phyloP scores from a whole-genome alignment of 2,329 filamentous ascomycete species.

The Colletotrichum trifolii region DNA sequence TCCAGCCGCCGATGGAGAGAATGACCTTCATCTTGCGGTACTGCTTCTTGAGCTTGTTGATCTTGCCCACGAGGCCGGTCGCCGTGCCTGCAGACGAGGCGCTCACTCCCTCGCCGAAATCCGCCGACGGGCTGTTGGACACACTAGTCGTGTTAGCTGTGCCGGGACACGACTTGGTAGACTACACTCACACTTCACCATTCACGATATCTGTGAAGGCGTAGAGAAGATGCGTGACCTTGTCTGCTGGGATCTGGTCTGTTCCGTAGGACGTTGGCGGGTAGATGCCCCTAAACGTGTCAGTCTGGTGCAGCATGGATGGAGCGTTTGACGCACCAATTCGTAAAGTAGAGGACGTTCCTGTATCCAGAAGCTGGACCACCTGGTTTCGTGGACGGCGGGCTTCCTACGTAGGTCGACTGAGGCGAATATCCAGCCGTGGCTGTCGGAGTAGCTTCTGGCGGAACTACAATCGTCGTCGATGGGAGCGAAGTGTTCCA shows the following conservation, averaged over 20 bases:
- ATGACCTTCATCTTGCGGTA: constrained; percentile 82
- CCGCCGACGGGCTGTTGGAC: constrained; percentile 66
- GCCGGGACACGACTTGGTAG: constrained; percentile 27
- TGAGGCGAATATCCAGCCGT: no score
- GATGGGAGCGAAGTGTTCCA: no score
- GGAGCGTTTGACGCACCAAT: constrained; percentile 55
- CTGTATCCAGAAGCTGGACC: constrained; percentile 27
- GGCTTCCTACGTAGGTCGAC: no score
- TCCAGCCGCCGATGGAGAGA: constrained; percentile 87
- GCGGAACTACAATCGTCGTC: no score
- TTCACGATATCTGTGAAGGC: constrained; percentile 61
- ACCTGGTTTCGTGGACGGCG: no score
- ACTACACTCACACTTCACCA: constrained; percentile 57
- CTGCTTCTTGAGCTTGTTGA: constrained; percentile 79
- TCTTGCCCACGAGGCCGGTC: constrained; percentile 82
- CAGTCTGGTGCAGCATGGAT: not conserved
- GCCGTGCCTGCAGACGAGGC: constrained; percentile 71
- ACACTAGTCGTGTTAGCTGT: constrained; percentile 43
- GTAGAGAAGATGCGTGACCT: constrained; percentile 80
- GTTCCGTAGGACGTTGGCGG: constrained; percentile 65
- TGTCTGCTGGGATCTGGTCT: constrained; percentile 69
- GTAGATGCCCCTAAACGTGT: constrained; percentile 50
- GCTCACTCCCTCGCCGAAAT: constrained; percentile 68
- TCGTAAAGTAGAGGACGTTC: constrained; percentile 65
- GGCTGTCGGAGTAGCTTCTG: no score